Base-by-base conservation (phyloP, 345 rosid genomes). In the Salix koriyanagi region DNA sequence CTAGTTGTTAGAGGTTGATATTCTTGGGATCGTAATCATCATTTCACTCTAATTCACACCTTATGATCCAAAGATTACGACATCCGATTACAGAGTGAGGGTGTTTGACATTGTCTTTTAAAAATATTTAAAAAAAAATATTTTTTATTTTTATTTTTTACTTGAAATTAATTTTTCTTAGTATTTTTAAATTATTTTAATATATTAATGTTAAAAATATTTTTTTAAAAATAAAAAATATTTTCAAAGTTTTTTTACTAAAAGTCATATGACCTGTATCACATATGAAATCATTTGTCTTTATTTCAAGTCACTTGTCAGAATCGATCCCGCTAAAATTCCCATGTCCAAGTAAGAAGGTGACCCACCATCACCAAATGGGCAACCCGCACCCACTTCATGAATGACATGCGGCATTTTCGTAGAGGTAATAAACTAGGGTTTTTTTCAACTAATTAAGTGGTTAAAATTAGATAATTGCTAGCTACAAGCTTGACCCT, bases 311-410 rank as follows among this genome's bases (percentile, higher is more conserved):
- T 19, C 23, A 32, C 15, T 66, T 52, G 34, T 32, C 70, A 75
- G 34, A 28, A 65, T 75, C 32, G 64, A 65, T 67, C 72, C 72
- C 78, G 60, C 79, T 69, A 60, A 76, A 19, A 34, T 23, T 12
- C 70, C 44, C 65, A 69, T 3, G 46, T 0, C 44, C 21, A 76
- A 39, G 7, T 30, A 46, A 25, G 42, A 25, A 13, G 18, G 50
- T 64, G 80, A 28, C 69, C 80, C 65, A 36, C 80, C 48, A 4
- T 70, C 42, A 71, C 75, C 69, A 16, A 4, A 18, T 61, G n/a
- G 15, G 23, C 60, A 67, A 50, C 14, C 32, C 67, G 25, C 14
- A 36, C 52, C 78, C 32, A 9, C 48, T 67, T 48, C 54, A 67
- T 36, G 71, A 65, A 50, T 32, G 4, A 52, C 56, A 60, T 21